Conservation (phyloP, 2,329 filamentous ascomycete species). For the Fusarium sublunatum region DNA sequence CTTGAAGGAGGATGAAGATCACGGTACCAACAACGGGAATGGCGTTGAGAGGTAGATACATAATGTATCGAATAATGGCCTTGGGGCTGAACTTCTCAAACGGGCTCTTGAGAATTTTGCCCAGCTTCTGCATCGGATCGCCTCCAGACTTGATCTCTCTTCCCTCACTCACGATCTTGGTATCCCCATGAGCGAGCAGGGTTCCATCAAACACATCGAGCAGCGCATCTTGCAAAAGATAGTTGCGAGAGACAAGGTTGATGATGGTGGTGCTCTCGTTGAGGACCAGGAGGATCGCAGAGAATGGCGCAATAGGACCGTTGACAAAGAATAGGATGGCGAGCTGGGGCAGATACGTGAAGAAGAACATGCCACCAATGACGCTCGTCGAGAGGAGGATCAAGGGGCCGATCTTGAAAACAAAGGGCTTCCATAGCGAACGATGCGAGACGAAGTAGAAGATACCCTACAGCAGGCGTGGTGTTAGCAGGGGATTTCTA, state of each 20-base stretch:
- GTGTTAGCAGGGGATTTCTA: slow-evolving; percentile 11
- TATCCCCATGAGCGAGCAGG: slow-evolving; percentile 62
- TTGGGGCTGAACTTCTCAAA: slow-evolving; percentile 68
- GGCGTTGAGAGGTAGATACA: slow-evolving; percentile 93
- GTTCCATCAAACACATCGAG: slow-evolving; percentile 90
- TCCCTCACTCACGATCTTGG: slow-evolving; percentile 76
- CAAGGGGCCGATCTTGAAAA: slow-evolving; percentile 68
- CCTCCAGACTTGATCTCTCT: slow-evolving; percentile 75
- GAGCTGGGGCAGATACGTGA: slow-evolving; percentile 88
- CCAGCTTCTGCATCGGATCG: slow-evolving; percentile 67
- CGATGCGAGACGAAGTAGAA: slow-evolving; percentile 68
- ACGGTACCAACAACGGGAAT: slow-evolving; percentile 89
- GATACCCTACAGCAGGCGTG: slow-evolving; percentile 60
- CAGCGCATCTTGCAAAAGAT: slow-evolving; percentile 83
- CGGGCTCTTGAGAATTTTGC: slow-evolving; percentile 67
- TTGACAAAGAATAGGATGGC: slow-evolving; percentile 86
- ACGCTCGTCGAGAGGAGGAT: slow-evolving; percentile 78
- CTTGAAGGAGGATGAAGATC: slow-evolving; percentile 82
- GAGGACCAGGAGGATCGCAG: slow-evolving; percentile 75
- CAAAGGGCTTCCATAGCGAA: slow-evolving; percentile 68
- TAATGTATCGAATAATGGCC: slow-evolving; percentile 79
- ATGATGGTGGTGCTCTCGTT: slow-evolving; percentile 70
- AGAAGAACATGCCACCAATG: slow-evolving; percentile 83
- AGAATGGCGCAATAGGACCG: slow-evolving; percentile 81
- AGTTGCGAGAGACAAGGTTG: slow-evolving; percentile 70